Evolutionary conservation across 2,329 filamentous ascomycete species (phyloP).

Genomic region (Penicillium crustosum): DNA sequence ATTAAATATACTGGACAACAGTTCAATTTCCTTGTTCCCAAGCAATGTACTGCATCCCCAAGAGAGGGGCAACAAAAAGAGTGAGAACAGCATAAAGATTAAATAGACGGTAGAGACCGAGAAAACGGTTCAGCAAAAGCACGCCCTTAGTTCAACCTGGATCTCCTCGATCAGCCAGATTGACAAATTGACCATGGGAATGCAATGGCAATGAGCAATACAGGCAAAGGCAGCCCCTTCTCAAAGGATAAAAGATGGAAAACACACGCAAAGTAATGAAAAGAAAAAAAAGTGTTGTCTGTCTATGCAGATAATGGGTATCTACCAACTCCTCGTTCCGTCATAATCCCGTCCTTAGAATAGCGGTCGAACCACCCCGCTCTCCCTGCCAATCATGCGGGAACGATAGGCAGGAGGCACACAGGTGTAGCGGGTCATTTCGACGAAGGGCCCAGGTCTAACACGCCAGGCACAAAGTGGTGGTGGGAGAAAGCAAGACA

Average conservation of each 20-base stretch:
- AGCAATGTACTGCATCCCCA: conserved; percentile 10
- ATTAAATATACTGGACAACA: neutral
- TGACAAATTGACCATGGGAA: conserved; percentile 7
- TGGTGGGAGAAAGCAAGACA: conserved; percentile 26
- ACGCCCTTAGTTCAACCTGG: conserved; percentile 13
- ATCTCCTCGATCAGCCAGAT: conserved; percentile 13
- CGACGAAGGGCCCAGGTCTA: conserved; percentile 35
- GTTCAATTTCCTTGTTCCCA: conserved; percentile 16
- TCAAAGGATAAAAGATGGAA: conserved; percentile 15
- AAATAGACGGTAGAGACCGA: conserved; percentile 22
- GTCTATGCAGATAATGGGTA: conserved; percentile 42
- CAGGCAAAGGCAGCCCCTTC: conserved; percentile 1
- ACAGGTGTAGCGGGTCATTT: conserved; percentile 30
- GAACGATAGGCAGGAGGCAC: conserved; percentile 18
- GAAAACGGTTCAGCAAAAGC: conserved; percentile 9
- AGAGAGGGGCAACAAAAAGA: conserved; percentile 6
- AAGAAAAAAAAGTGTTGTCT: conserved; percentile 27
- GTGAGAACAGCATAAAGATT: conserved; percentile 5
- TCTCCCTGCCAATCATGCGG: conserved; percentile 24
- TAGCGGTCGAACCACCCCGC: conserved; percentile 29
- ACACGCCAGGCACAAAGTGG: conserved; percentile 30
- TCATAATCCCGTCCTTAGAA: conserved; percentile 38
- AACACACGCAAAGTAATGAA: conserved; percentile 15
- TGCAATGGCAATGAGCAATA: conserved; percentile 6
- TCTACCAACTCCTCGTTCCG: conserved; percentile 47